Evolutionary conservation across 805 yeast species (phyloP), one percentile per base, ranked within the genome.

Genomic region (Isabelozyma rhagii): DNA sequence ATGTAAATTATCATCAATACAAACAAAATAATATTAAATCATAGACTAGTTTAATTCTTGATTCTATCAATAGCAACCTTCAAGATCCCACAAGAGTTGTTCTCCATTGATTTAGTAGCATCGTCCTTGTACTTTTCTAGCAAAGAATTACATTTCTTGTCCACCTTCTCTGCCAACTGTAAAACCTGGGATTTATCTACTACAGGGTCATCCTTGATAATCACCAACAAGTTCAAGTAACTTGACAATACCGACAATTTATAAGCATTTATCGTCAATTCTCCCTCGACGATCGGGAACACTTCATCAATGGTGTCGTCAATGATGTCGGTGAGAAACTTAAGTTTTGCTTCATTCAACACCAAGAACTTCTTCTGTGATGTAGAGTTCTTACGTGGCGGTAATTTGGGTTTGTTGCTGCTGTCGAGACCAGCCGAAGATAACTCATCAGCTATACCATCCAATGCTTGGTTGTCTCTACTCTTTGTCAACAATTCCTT

Each of bases 401-500:
- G 82, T 42, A 73, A 55, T 3, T 61, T 57, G 25, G 51, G 15
- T 10, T 48, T 13, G 57, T 46, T 25, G 21, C 2, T n/a, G 52
- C 41, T 27, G 58, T 57, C 6, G 41, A 15, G 34, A 27, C n/a
- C 17, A 13, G 21, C 25, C 9, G 14, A 15, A 10, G 17, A 39
- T 44, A 52, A 39, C 4, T 55, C 47, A 10, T 56, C 58, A 17
- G 47, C 25, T 11, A 31, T 25, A 10, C 9, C 39, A 27, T 17
- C 43, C 15, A 55, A 42, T 8, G 44, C 46, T 9, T 44, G 44
- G 34, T 56, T 59, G n/a, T 56, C 55, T 21, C 34, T 41, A 28
- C 36, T 28, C 53, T 79, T 76, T 5, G 77, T 57, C 55, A 83
- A 64, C 53, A 90, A 72, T 56, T 85, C 89, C 62, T 86, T 89